A percentile compares a stretch with the other conserved stretches of the same genome.
These are phyloP conservation scores for Yarrowia sp. DNA, from an alignment of 805 yeast genomes.

Conservation along the genomic window DNA sequence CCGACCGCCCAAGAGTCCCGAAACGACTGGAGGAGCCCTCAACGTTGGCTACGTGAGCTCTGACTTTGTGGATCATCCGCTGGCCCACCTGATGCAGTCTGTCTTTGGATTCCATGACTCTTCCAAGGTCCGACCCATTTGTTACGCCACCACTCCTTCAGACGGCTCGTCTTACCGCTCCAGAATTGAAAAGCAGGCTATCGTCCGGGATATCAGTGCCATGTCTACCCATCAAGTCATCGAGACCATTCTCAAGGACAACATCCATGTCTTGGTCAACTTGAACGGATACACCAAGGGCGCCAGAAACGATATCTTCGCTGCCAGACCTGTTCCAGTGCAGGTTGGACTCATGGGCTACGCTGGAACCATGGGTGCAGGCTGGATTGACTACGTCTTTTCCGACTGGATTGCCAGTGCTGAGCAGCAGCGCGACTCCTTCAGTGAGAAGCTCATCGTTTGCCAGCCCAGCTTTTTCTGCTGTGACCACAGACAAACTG, in stretches of 20 bases:
- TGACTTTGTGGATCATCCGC: constrained; percentile 39
- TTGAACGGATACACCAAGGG: constrained; percentile 41
- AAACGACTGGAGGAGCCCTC: constrained; percentile 28
- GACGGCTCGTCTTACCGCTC: constrained; percentile 35
- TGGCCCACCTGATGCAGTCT: constrained; percentile 40
- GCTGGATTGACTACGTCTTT: constrained; percentile 34
- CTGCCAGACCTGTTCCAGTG: constrained; percentile 39
- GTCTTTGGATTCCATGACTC: constrained; percentile 38
- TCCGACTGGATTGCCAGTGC: background rate
- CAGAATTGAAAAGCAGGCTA: background rate
- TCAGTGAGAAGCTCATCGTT: constrained; percentile 36
- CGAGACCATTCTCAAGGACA: constrained; percentile 35
- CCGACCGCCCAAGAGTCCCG: constrained; percentile 38
- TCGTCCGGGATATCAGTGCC: constrained; percentile 31
- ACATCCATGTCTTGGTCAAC: constrained; percentile 38
- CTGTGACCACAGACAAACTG: constrained; percentile 40
- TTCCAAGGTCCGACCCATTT: constrained; percentile 31
- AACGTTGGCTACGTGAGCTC: constrained; percentile 39
- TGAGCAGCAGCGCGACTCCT: constrained; percentile 12
- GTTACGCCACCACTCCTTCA: constrained; percentile 37
- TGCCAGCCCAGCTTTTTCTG: constrained; percentile 36
- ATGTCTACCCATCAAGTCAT: constrained; percentile 35
- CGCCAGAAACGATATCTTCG: constrained; percentile 39
- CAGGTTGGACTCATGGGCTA: constrained; percentile 39
- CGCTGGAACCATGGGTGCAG: constrained; percentile 39